Evolutionary conservation across 495 filamentous ascomycete species (phyloP), one percentile per base, ranked within the genome.

Genomic region (Penicillium riverlandense): DNA sequence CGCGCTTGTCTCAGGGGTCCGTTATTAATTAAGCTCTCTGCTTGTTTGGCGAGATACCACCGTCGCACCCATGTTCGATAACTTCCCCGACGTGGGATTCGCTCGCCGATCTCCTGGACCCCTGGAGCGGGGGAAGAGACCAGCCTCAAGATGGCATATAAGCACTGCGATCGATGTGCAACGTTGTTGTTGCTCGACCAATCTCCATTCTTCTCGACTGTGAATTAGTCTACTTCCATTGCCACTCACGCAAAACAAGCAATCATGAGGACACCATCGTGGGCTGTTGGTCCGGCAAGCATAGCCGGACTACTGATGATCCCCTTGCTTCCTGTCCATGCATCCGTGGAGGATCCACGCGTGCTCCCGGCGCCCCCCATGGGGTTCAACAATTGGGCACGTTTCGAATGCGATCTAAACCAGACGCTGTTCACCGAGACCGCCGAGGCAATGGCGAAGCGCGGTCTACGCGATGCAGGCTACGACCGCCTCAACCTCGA

Each of bases 311-410:
- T 55, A 10, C 28, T 59, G 8, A 37, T 56, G 43, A 15, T 49
- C 11, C 56, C 50, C 15, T 22, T 53, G 9, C 42, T 54, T 5
- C 42, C 37, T 7, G 45, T 50, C 22, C 43, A 51, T 13, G 53
- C 55, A 12, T 59, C 58, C 16, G 35, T 49, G 4, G 43, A 44
- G n/a, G 42, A 46, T 11, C 41, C 52, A 16, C 32, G 11, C 11
- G 40, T 67, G 7, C 58, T 67, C 29, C 59, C 69, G 1, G 53
- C 57, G 0, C 66, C 67, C 0, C 67, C 66, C 12, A 71, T 71
- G 67, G 67, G 67, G 14, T 71, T 67, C 58, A 71, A 67, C 50
- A 67, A 68, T 44, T 71, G 67, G 67, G 55, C 64, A 0, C 67
- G 67, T 8, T 69, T 68, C 47, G 45, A 56, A 41, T 71, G 67